Conservation (phyloP, 129 eudicot species). For the Tagetes patula region DNA sequence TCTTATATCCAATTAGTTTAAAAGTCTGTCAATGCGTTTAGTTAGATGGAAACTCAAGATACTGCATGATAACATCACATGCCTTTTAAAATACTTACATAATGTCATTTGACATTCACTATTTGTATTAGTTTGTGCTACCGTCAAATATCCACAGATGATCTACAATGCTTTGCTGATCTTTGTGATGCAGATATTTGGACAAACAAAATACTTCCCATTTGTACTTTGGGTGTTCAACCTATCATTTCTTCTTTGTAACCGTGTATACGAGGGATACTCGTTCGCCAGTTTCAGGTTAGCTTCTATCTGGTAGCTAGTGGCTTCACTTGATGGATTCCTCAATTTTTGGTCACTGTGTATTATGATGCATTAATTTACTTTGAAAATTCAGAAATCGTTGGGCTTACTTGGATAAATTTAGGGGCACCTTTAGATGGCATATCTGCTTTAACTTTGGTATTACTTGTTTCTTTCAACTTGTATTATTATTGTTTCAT, state of each 20-base stretch:
- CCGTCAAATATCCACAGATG: background rate
- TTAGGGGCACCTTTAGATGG: constrained; percentile 94
- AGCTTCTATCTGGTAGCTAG: constrained; percentile 26
- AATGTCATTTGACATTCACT: constrained; percentile 8
- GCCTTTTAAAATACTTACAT: background rate
- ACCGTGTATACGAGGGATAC: constrained; percentile 86
- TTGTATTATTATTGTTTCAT: background rate
- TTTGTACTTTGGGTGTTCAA: constrained; percentile 73
- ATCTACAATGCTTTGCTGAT: constrained; percentile 24
- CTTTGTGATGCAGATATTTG: constrained; percentile 64
- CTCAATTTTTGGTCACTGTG: constrained; percentile 17
- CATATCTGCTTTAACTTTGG: constrained; percentile 99
- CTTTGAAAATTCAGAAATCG: constrained; percentile 41
- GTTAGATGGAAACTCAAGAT: background rate
- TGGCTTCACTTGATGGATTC: constrained; percentile 11
- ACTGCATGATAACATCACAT: constrained; percentile 3
- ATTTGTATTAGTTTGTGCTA: constrained; percentile 2
- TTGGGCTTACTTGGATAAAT: constrained; percentile 73
- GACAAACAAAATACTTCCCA: constrained; percentile 65
- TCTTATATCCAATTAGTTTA: background rate
- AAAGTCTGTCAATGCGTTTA: background rate
- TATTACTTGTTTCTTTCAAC: constrained; percentile 30
- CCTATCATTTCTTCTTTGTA: constrained; percentile 67
- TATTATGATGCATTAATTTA: constrained; percentile 16
- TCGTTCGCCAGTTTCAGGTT: constrained; percentile 78